Conservation (phyloP, 31 red algal species). For the Odonthalia washingtoniensis region DNA sequence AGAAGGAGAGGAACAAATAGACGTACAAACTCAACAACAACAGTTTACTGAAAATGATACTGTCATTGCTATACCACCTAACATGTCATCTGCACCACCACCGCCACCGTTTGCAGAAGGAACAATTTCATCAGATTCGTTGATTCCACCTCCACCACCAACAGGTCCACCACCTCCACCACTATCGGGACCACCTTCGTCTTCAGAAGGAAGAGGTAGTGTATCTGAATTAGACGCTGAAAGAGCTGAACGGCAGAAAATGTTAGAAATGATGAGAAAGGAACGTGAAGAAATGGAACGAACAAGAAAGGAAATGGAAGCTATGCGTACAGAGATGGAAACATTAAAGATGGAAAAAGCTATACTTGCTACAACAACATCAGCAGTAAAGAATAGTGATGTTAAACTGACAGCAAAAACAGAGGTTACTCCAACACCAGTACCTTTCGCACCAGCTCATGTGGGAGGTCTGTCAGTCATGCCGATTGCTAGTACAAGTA, state of each 20-base stretch:
- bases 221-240: conserved; percentile 2
- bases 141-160: not conserved
- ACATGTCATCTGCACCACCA: conserved; percentile 20
- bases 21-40: not conserved
- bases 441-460: no score
- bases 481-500: no score
- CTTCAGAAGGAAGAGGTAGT: no score
- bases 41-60: not conserved
- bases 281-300: conserved; percentile 60
- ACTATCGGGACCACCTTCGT: not conserved
- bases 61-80: not conserved
- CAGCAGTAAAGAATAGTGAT: no score
- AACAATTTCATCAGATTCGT: not conserved
- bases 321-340: conserved; percentile 72
- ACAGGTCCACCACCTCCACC: not conserved
- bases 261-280: conserved; percentile 52
- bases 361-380: not conserved
- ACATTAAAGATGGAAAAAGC: conserved; percentile 61
- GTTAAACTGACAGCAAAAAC: no score
- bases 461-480: no score
- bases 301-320: conserved; percentile 66
- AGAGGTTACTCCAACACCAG: no score
- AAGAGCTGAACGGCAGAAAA: conserved; percentile 20
- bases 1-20: conserved; percentile 61
- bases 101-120: conserved; percentile 12